Evolutionary conservation across 257 asterid species (phyloP), one percentile per base, ranked within the genome.

Genomic region (Mentha longifolia): DNA sequence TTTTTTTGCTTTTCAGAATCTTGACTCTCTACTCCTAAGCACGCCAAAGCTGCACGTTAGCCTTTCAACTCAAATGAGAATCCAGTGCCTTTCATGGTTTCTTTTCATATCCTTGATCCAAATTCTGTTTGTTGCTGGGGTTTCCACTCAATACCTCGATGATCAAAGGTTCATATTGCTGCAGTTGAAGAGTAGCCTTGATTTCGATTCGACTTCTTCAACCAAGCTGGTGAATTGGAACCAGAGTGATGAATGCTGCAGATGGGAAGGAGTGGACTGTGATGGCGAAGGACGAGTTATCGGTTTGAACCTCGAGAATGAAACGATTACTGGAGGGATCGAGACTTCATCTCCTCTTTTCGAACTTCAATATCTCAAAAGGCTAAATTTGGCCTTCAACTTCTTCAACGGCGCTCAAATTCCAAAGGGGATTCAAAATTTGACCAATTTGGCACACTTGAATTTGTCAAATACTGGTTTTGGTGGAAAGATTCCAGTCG

Each of bases 391-490:
- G 70, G 88, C 91, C 11, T 7, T 16, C 65, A 90, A 88, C 77
- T 1, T 4, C 67, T 83, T 85, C 73, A 15, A 15, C 28, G 6
- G 25, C 11, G 16, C 39, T 6, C 59, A 13, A 46, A 80, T 90
- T 65, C 94, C 90, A 11, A 64, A 11, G 47, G 78, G 83, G 2
- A 67, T 89, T 68, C 67, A 33, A 13, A 73, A 67, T 63, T 79
- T 87, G 3, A 63, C 80, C 6, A 79, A 76, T 57, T 79, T 91
- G 80, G 50, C 9, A 3, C 49, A 80, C 68, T 75, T 89, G 71
- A 82, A 88, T 65, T 6, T 91, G 77, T 89, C 95, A 0, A n/a
- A 56, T 55, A 77, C 92, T 10, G 82, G 88, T 46, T 84, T 88
- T 55, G 81, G 22, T 0, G 87, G 94, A 16, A 83, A 83, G 47